Evolutionary conservation across 106 monocot species (phyloP).

Genomic region (Iris macrosiphon): DNA sequence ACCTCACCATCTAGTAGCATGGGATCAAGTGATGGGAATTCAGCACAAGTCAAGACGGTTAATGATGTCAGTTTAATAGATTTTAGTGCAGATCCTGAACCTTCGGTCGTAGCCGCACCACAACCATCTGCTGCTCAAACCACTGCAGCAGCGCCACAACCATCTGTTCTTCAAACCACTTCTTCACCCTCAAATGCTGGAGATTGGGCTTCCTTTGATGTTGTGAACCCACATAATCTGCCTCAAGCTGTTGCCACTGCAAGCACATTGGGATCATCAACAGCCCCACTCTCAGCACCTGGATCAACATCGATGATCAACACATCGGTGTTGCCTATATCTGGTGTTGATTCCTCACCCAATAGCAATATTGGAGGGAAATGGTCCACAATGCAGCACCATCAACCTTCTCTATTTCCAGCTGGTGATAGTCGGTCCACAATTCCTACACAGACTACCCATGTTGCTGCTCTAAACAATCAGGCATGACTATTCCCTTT

Average conservation of each 20-base stretch:
- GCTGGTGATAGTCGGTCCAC: constrained; percentile 4
- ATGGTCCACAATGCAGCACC: constrained; percentile 25
- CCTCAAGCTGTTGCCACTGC: constrained; percentile 26
- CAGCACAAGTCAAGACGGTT: constrained; percentile 43
- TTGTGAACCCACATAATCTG: constrained; percentile 17
- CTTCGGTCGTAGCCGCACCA: constrained; percentile 21
- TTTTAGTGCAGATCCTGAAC: constrained; percentile 62
- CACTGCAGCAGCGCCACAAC: constrained; percentile 7
- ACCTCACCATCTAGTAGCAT: constrained; percentile 51
- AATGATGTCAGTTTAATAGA: constrained; percentile 70
- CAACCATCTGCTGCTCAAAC: constrained; percentile 19
- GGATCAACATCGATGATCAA: constrained; percentile 18
- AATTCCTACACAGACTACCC: constrained; percentile 17
- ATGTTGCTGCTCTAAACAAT: constrained; percentile 4
- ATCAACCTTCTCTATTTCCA: constrained; percentile 23
- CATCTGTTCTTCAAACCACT: constrained; percentile 4
- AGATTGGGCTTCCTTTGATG: constrained; percentile 71
- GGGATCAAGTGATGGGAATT: constrained; percentile 34
- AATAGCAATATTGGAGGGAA: constrained; percentile 13
- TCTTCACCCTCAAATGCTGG: constrained; percentile 19
- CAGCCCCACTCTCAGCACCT: constrained; percentile 33
- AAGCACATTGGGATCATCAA: constrained; percentile 32
- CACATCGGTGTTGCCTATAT: constrained; percentile 9
- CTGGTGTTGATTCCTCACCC: constrained; percentile 15
- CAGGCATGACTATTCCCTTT: constrained; percentile 14